Conservation (phyloP, 1,139 yeast species). For the Suhomyces bribrorum region DNA sequence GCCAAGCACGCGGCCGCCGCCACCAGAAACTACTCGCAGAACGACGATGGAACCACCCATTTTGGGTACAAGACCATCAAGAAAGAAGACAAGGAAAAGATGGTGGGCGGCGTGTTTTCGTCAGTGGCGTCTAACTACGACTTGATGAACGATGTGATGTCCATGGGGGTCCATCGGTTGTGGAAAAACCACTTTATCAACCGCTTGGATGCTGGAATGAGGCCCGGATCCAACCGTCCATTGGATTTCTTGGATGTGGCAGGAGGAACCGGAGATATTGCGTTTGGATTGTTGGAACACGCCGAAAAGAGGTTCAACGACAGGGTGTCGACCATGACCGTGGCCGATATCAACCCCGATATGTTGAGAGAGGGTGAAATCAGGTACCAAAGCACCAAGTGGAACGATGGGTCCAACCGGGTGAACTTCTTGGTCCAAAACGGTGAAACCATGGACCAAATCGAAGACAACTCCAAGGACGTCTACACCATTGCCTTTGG, state of each 20-base stretch:
- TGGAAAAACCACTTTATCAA: constrained; percentile 93
- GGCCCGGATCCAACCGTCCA: constrained; percentile 80
- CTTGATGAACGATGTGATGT: constrained; percentile 97
- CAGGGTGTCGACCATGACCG: constrained; percentile 74
- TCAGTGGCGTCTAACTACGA: constrained; percentile 95
- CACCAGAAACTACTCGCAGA: constrained; percentile 7
- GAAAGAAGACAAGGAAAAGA: constrained; percentile 75
- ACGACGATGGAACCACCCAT: constrained; percentile 62
- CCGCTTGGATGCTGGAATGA: constrained; percentile 88
- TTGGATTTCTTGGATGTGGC: constrained; percentile 92
- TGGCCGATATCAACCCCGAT: constrained; percentile 93
- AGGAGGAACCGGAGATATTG: constrained; percentile 99
- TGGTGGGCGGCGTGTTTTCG: constrained; percentile 88
- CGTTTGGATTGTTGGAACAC: constrained; percentile 90
- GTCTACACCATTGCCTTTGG: constrained; percentile 97
- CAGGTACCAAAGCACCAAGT: constrained; percentile 57
- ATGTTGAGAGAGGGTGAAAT: constrained; percentile 92
- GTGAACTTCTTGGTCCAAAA: constrained; percentile 84
- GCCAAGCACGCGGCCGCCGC: constrained; percentile 1
- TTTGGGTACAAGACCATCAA: constrained; percentile 90
- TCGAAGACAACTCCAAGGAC: constrained; percentile 87
- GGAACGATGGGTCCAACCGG: constrained; percentile 58
- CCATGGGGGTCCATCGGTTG: constrained; percentile 87
- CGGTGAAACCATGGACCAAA: constrained; percentile 84
- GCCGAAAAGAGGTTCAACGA: constrained; percentile 82